A percentile compares a stretch with the other conserved stretches of the same genome.
Evolutionary conservation across 768 basidiomycete species (phyloP).

Genomic region (Suillus tomentosus): DNA sequence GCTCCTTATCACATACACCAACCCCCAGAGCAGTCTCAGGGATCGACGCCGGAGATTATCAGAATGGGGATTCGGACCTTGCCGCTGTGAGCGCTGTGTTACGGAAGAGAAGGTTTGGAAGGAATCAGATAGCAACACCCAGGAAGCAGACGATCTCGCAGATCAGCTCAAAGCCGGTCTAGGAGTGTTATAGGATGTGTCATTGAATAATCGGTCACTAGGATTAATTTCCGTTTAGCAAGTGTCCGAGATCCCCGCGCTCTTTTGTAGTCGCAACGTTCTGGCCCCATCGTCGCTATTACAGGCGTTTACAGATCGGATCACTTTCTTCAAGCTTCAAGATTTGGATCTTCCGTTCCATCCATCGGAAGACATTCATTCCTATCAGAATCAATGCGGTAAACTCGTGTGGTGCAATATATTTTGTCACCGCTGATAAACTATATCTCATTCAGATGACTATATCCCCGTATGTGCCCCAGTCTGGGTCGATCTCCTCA

Average conservation of each 20-base stretch:
- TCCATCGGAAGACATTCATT: background rate
- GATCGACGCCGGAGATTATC: conserved; percentile 54
- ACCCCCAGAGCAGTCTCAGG: conserved; percentile 46
- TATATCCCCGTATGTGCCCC: background rate
- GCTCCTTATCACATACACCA: conserved; percentile 76
- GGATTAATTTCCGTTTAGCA: conserved; percentile 2
- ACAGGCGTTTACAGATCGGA: background rate
- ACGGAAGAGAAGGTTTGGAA: conserved; percentile 48
- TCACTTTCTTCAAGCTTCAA: conserved; percentile 5
- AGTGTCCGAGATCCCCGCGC: background rate
- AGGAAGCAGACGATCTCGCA: conserved; percentile 50
- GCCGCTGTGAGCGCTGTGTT: conserved; percentile 67
- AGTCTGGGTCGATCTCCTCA: background rate
- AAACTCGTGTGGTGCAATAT: background rate
- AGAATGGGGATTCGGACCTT: conserved; percentile 77
- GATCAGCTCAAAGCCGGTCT: conserved; percentile 65
- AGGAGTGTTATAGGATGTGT: conserved; percentile 43
- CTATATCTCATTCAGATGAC: conserved; percentile 1
- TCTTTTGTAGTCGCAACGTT: background rate
- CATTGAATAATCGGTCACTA: background rate
- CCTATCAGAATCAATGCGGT: background rate
- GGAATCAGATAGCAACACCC: conserved; percentile 9
- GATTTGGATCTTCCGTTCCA: background rate
- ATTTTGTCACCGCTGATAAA: background rate
- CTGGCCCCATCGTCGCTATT: too few species aligned